Evolutionary conservation across 106 monocot genomes (phyloP), one percentile per base, ranked within the genome.

Genomic region (Dioscorea zingiberensis): DNA sequence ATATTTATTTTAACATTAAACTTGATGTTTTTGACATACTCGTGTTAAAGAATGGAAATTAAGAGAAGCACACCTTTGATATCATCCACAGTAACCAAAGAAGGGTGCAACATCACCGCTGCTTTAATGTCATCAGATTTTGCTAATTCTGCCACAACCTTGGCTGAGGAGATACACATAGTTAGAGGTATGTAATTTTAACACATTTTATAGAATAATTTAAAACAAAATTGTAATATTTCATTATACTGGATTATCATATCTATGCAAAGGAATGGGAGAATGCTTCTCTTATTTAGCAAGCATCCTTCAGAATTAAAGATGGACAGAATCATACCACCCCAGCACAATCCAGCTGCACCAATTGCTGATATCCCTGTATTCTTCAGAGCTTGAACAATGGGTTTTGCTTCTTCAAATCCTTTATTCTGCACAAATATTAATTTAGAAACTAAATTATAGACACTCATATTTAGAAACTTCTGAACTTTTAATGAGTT

Each of bases 331-430:
- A 38, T 65, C 75, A 29, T 65, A 85, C 84, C 84, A 49, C 84
- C 84, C 80, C 85, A 85, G 69, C 85, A 85, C 67, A 68, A 77
- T 0, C 80, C 85, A 44, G 58, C 80, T 55, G 80, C 85, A 14
- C 85, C 85, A 48, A 85, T 38, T 16, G 64, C 60, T 22, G 73
- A 63, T 21, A 72, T 44, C 6, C 87, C 84, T 49, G 77, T 82
- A n/a, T 38, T 71, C 58, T 80, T 85, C 38, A 89, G 19, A 71
- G 82, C 71, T 44, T 73, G 72, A 61, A 90, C 65, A 26, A 90
- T 25, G 32, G 74, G 64, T 66, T 83, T 85, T 48, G 90, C 79
- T 64, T 90, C 83, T 75, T 85, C 80, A 74, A 25, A 80, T 25
- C 69, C 85, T 70, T 90, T 90, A 9, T 63, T 81, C 88, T 84